Evolutionary conservation across 805 yeast genomes (phyloP), one percentile per base, ranked within the genome.

Genomic region (Wickerhamiella dianesei): DNA sequence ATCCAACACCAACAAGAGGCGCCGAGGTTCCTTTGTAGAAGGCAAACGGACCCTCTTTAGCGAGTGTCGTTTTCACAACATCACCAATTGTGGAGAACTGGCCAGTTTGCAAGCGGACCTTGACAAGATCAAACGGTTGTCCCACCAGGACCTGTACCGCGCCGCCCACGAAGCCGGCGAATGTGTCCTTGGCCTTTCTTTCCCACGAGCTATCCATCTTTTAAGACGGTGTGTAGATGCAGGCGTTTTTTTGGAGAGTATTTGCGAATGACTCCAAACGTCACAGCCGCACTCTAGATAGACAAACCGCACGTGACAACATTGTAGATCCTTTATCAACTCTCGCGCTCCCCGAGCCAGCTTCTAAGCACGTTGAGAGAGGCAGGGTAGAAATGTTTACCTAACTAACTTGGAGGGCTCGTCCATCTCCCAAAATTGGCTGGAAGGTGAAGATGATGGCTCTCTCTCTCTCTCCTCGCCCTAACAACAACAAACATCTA

Each of bases 101-200:
- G 2, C 94, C 87, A 0, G 84, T 79, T 54, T 79, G 84, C 55
- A 77, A 69, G 49, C 83, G 68, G 21, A 79, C 85, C 58, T 79
- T 79, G 52, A 79, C 80, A 54, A 79, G 69, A 60, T 79, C 86
- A 61, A 79, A 79, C 14, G 83, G 84, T 59, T 78, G 84, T 32
- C 77, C 77, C n/a, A 73, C 67, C 14, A 73, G 58, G 2, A 73
- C 77, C 56, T 73, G 77, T 2, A 71, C 75, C 3, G 73, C 77
- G 8, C 77, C 77, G 17, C 77, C 77, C 8, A 68, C 70, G 51
- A 73, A 73, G 4, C 77, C 77, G 3, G 77, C 75, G 50, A 67
- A 68, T 4, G 71, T 68, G 51, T 76, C 80, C 53, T 76, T 76
- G 35, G 64, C 66, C 56, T 75, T 76, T 21, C 79, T 62, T 2